A percentile compares a stretch with the other conserved stretches of the same genome.
Conservation (phyloP, 352 stramenopile genomes). For the Elongisporangium prolatum region DNA sequence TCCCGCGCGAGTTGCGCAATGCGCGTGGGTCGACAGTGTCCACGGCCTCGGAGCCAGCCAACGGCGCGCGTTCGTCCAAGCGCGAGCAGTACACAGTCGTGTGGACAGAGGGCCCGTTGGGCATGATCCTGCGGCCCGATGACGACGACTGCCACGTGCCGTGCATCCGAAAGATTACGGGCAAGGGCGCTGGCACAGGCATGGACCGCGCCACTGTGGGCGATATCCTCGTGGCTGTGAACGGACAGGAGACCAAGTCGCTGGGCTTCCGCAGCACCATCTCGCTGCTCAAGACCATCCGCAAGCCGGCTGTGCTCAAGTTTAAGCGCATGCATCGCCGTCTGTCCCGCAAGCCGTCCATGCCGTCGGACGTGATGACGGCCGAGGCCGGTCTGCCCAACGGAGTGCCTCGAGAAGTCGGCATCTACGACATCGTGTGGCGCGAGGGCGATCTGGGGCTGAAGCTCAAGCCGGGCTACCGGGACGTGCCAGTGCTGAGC, state of each 20-base stretch:
- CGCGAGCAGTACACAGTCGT: constrained; percentile 86
- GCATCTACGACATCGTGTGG: constrained; percentile 86
- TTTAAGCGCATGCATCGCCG: constrained; percentile 85
- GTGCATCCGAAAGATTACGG: constrained; percentile 86
- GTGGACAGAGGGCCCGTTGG: constrained; percentile 78
- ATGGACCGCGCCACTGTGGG: constrained; percentile 79
- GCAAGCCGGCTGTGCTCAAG: constrained; percentile 83
- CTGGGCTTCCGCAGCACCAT: constrained; percentile 83
- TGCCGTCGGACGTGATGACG: constrained; percentile 17
- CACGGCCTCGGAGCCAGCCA: constrained; percentile 33
- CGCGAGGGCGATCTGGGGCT: constrained; percentile 79
- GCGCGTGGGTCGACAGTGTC: constrained; percentile 38
- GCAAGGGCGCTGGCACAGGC: constrained; percentile 76
- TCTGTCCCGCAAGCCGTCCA: constrained; percentile 49
- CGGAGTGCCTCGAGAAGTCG: constrained; percentile 30
- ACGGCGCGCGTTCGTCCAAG: constrained; percentile 28
- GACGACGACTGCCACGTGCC: constrained; percentile 85
- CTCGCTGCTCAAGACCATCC: constrained; percentile 80
- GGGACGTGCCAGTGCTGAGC: constrained; percentile 76
- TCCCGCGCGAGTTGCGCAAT: constrained; percentile 13
- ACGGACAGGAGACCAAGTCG: constrained; percentile 81
- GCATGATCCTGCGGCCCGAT: constrained; percentile 84
- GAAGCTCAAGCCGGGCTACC: constrained; percentile 77
- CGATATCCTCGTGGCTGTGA: constrained; percentile 80
- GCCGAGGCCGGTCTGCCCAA: constrained; percentile 22